Conservation (phyloP, 2,329 filamentous ascomycete species). For the Aspergillus sojae region DNA sequence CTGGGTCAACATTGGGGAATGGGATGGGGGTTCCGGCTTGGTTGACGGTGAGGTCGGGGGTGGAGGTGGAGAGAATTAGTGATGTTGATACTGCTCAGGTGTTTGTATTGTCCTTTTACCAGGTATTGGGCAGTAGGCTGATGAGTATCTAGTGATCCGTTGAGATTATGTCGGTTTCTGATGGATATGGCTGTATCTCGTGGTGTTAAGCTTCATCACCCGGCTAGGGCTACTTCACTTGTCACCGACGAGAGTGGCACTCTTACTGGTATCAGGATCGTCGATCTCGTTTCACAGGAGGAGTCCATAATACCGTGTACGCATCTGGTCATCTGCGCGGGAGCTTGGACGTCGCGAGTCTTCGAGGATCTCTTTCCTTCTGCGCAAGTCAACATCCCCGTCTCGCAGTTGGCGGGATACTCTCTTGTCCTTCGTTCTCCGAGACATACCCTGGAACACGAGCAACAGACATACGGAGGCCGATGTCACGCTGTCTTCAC, state of each 20-base stretch:
- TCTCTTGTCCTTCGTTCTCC: slow-evolving; percentile 69
- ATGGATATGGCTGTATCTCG: slow-evolving; percentile 58
- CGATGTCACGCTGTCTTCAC: slow-evolving; percentile 72
- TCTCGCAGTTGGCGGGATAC: slow-evolving; percentile 69
- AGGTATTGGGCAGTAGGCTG: background rate
- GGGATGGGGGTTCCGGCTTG: slow-evolving; percentile 54
- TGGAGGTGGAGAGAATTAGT: slow-evolving; percentile 63
- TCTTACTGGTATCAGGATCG: slow-evolving; percentile 57
- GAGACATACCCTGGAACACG: slow-evolving; percentile 39
- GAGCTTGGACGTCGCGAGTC: slow-evolving; percentile 71
- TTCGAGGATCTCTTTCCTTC: slow-evolving; percentile 66
- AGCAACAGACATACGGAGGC: slow-evolving; percentile 39
- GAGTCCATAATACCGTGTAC: slow-evolving; percentile 58
- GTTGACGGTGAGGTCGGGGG: slow-evolving; percentile 60
- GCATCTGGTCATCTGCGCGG: slow-evolving; percentile 67
- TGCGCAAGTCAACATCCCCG: slow-evolving; percentile 56
- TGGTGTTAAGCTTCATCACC: slow-evolving; percentile 69
- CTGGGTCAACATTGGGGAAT: slow-evolving; percentile 38
- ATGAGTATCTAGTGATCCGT: slow-evolving; percentile 59
- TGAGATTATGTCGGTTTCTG: slow-evolving; percentile 67
- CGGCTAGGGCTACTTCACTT: slow-evolving; percentile 59
- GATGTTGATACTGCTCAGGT: slow-evolving; percentile 65
- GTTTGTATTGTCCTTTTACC: slow-evolving; percentile 43
- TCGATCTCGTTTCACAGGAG: slow-evolving; percentile 37
- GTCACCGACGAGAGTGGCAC: slow-evolving; percentile 51